These are phyloP conservation scores for Citeromyces siamensis DNA, from an alignment of 1,139 yeast genomes.

Conservation along the genomic window DNA sequence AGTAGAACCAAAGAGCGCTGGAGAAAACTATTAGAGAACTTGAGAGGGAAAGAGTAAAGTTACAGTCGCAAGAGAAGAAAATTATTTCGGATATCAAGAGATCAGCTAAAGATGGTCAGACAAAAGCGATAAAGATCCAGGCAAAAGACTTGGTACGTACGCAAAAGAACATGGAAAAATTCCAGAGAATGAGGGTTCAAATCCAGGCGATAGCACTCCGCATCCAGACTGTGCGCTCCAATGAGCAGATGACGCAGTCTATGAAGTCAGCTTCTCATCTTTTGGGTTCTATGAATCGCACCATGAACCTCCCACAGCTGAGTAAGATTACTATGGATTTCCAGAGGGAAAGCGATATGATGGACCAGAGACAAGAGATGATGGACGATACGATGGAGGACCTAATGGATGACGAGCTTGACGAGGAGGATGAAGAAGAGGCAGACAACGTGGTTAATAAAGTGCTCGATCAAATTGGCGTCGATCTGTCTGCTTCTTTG, in stretches of 20 bases:
- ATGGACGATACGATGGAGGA: constrained; percentile 98
- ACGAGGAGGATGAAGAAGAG: constrained; percentile 71
- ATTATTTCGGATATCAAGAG: constrained; percentile 76
- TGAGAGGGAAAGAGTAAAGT: constrained; percentile 72
- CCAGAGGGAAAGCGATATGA: constrained; percentile 85
- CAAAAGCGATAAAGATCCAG: constrained; percentile 83
- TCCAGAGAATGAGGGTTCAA: constrained; percentile 90
- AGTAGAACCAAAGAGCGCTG: constrained; percentile 75
- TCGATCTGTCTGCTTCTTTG: constrained; percentile 62
- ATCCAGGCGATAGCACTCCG: constrained; percentile 87
- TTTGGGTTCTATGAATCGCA: constrained; percentile 75
- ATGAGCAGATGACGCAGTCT: constrained; percentile 90
- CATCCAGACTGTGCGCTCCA: constrained; percentile 81
- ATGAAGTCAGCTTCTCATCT: constrained; percentile 94
- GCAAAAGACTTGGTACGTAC: constrained; percentile 93
- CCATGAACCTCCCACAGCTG: constrained; percentile 84
- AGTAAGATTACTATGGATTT: constrained; percentile 91
- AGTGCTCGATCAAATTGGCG: constrained; percentile 93
- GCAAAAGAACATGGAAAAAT: constrained; percentile 60
- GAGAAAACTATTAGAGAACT: constrained; percentile 92
- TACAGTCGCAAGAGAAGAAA: constrained; percentile 88
- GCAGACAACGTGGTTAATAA: constrained; percentile 86
- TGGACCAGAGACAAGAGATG: constrained; percentile 98
- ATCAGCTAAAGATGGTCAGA: constrained; percentile 83
- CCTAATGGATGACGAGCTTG: constrained; percentile 79